A percentile compares a stretch with the other conserved stretches of the same genome.
Conservation (phyloP, 768 basidiomycete species). For the Hemileccinum impolitum region DNA sequence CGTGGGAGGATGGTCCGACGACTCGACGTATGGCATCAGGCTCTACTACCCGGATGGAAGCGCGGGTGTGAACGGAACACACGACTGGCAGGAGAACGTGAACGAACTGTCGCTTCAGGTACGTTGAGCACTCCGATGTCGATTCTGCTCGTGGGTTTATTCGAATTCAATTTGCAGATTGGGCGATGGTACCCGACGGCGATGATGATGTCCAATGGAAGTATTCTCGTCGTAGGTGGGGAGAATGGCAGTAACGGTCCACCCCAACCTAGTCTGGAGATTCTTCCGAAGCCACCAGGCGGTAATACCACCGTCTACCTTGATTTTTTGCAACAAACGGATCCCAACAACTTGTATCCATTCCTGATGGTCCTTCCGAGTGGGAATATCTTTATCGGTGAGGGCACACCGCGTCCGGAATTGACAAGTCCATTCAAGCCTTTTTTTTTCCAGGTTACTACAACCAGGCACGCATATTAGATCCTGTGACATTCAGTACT, state of each 20-base stretch:
- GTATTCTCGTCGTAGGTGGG: constrained; percentile 71
- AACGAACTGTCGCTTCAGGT: constrained; percentile 60
- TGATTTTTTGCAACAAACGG: constrained; percentile 66
- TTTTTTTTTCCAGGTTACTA: constrained; percentile 53
- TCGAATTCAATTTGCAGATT: constrained; percentile 31
- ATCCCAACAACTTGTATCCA: constrained; percentile 80
- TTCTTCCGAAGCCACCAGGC: constrained; percentile 63
- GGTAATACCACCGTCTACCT: constrained; percentile 59
- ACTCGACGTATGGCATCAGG: constrained; percentile 70
- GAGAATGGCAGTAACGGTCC: constrained; percentile 67
- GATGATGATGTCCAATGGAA: constrained; percentile 68
- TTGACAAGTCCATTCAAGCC: neutral
- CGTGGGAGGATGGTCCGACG: constrained; percentile 53
- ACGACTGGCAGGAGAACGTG: constrained; percentile 77
- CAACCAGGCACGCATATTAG: constrained; percentile 76
- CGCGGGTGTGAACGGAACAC: constrained; percentile 66
- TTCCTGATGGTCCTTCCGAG: constrained; percentile 72
- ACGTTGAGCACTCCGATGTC: neutral
- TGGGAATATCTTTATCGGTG: constrained; percentile 66
- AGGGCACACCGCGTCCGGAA: constrained; percentile 14
- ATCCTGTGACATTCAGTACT: constrained; percentile 64
- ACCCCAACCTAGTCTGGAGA: constrained; percentile 66
- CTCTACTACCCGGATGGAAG: constrained; percentile 69
- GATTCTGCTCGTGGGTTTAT: neutral
- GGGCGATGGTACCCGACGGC: constrained; percentile 75